Conservation (phyloP, 768 basidiomycete genomes). For the Coprinopsis sp. region DNA sequence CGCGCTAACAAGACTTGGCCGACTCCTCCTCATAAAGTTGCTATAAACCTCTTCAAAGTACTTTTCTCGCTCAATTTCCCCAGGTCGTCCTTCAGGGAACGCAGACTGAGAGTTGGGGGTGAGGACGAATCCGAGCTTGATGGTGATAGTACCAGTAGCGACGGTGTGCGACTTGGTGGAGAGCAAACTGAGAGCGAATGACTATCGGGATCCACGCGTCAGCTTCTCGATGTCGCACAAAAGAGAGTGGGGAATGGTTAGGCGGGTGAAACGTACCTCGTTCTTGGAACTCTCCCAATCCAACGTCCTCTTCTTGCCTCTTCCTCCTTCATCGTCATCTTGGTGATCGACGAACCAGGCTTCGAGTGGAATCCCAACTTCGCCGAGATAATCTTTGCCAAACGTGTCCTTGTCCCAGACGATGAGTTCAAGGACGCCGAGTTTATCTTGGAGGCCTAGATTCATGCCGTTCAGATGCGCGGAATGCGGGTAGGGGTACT, state of each 20-base stretch:
- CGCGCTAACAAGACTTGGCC: conserved; percentile 66
- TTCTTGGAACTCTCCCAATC: conserved; percentile 64
- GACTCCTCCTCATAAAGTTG: conserved; percentile 59
- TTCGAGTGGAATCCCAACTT: conserved; percentile 70
- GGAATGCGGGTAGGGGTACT: no score
- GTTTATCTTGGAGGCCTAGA: conserved; percentile 63
- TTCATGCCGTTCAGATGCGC: no score
- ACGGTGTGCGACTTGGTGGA: conserved; percentile 39
- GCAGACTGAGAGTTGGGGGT: conserved; percentile 39
- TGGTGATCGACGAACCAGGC: conserved; percentile 62
- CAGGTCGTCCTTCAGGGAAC: no score
- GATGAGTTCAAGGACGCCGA: conserved; percentile 77
- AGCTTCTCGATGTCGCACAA: background rate
- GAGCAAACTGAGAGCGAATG: conserved; percentile 35
- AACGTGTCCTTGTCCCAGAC: conserved; percentile 93
- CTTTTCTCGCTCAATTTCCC: no score
- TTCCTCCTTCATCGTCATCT: conserved; percentile 18
- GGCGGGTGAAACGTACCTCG: conserved; percentile 60
- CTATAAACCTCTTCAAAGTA: conserved; percentile 54
- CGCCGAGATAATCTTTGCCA: conserved; percentile 92
- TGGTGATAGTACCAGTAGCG: conserved; percentile 35
- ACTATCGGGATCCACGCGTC: no score
- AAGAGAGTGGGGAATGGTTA: no score
- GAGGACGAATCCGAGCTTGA: conserved; percentile 45
- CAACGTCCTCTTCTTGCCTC: conserved; percentile 30